Conservation (phyloP, 202 grass and related monocot species). For the Panicum hallii region DNA sequence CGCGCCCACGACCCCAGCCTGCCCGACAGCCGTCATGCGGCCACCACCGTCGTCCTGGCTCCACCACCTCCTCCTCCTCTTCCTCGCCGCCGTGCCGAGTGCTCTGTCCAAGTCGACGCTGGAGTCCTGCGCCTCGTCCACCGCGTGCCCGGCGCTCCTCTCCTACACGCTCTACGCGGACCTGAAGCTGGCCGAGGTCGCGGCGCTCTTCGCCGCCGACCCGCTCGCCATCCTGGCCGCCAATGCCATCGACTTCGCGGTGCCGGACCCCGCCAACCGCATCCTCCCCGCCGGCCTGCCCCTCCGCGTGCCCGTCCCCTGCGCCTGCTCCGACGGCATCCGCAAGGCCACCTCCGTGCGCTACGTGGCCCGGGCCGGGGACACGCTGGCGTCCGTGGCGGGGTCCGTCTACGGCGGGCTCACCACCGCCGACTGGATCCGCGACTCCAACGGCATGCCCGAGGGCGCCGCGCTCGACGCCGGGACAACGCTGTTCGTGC, state of each 20-base stretch:
- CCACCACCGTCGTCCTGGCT: constrained; percentile 42
- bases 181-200: constrained; percentile 86
- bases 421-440: constrained; percentile 77
- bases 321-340: constrained; percentile 85
- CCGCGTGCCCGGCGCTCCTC: constrained; percentile 71
- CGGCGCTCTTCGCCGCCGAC: constrained; percentile 74
- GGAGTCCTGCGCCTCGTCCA: constrained; percentile 72
- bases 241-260: constrained; percentile 80
- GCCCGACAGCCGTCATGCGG: constrained; percentile 44
- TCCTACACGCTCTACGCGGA: constrained; percentile 88
- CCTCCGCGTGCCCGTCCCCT: constrained; percentile 70
- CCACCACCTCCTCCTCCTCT: constrained; percentile 13
- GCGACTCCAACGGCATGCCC: constrained; percentile 63
- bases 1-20: constrained; percentile 3
- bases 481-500: constrained; percentile 69
- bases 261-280: constrained; percentile 55
- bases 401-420: constrained; percentile 66
- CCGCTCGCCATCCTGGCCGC: constrained; percentile 73
- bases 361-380: constrained; percentile 66
- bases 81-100: constrained; percentile 7
- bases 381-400: constrained; percentile 75
- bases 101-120: constrained; percentile 58
- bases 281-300: constrained; percentile 80
- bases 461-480: constrained; percentile 55
- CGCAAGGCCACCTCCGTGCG: constrained; percentile 67